These are phyloP conservation scores for Eleusine indica DNA, from an alignment of 176 grass and related monocot species.

Conservation along the genomic window DNA sequence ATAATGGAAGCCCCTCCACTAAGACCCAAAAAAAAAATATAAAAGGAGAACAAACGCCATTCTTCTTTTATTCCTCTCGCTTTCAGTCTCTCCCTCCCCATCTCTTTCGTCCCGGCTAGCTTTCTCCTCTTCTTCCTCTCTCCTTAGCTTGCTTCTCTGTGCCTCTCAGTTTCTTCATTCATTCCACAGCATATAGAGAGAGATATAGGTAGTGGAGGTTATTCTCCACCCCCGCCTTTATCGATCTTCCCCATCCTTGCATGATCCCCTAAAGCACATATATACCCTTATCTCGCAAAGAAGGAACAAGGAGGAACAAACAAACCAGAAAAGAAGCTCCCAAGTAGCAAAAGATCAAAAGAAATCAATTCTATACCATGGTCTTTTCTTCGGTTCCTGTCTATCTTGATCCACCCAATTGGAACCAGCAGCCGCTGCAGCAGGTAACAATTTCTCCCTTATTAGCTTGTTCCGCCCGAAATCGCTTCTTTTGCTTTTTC, in stretches of 20 bases:
- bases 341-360: constrained; percentile 65
- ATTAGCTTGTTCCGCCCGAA: neutral
- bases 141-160: neutral
- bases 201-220: constrained; percentile 52
- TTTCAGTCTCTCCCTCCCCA: constrained; percentile 33
- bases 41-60: constrained; percentile 28
- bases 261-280: constrained; percentile 60
- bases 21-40: constrained; percentile 35
- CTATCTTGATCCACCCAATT: constrained; percentile 94
- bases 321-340: constrained; percentile 46
- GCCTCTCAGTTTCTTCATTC: constrained; percentile 8
- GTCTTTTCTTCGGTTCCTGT: constrained; percentile 90
- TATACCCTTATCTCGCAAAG: constrained; percentile 60
- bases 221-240: constrained; percentile 62
- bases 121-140: constrained; percentile 27
- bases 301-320: constrained; percentile 49
- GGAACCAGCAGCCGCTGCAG: constrained; percentile 71
- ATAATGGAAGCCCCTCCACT: constrained; percentile 53
- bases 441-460: constrained; percentile 48
- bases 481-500: constrained; percentile 25
- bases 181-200: neutral
- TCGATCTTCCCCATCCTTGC: constrained; percentile 46
- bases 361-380: constrained; percentile 76
- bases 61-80: constrained; percentile 62
- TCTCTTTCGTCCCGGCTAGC: constrained; percentile 25